A percentile compares a stretch with the other conserved stretches of the same genome.
These are phyloP conservation scores for Penicillium expansum DNA, from an alignment of 2,329 filamentous ascomycete species.

Conservation along the genomic window DNA sequence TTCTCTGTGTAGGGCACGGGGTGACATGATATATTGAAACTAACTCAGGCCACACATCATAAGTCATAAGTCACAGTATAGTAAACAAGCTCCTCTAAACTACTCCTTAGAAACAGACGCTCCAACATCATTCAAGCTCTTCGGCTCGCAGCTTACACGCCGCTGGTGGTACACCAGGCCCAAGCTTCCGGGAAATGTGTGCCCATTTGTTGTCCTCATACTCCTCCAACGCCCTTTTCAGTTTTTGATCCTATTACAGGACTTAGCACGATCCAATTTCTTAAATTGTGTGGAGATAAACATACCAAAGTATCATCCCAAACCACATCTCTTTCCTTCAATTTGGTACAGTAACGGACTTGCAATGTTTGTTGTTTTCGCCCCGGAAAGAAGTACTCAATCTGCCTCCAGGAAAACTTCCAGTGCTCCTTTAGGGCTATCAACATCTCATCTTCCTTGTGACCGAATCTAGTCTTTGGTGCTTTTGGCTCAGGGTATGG, in stretches of 20 bases:
- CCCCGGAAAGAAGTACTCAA: slow-evolving; percentile 92
- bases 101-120: neutral
- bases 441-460: slow-evolving; percentile 71
- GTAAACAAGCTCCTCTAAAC: neutral
- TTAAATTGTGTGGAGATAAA: neutral
- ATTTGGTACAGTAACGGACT: slow-evolving; percentile 90
- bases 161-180: slow-evolving; percentile 80
- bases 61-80: neutral
- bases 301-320: slow-evolving; percentile 90
- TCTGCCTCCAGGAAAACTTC: slow-evolving; percentile 95
- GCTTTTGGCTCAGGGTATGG: slow-evolving; percentile 67
- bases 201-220: slow-evolving; percentile 75
- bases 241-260: slow-evolving; percentile 34
- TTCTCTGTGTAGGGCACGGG: slow-evolving; percentile 15
- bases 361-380: slow-evolving; percentile 86
- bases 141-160: slow-evolving; percentile 80
- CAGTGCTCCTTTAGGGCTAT: slow-evolving; percentile 93
- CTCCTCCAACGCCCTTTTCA: slow-evolving; percentile 41
- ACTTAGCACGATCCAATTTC: neutral
- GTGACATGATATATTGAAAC: neutral
- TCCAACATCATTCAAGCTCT: slow-evolving; percentile 27
- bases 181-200: slow-evolving; percentile 85
- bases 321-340: slow-evolving; percentile 88
- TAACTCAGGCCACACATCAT: neutral
- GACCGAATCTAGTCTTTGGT: slow-evolving; percentile 2